Evolutionary conservation across 116 monocot species (phyloP), one percentile per base, ranked within the genome.

Genomic region (Zostera marina): DNA sequence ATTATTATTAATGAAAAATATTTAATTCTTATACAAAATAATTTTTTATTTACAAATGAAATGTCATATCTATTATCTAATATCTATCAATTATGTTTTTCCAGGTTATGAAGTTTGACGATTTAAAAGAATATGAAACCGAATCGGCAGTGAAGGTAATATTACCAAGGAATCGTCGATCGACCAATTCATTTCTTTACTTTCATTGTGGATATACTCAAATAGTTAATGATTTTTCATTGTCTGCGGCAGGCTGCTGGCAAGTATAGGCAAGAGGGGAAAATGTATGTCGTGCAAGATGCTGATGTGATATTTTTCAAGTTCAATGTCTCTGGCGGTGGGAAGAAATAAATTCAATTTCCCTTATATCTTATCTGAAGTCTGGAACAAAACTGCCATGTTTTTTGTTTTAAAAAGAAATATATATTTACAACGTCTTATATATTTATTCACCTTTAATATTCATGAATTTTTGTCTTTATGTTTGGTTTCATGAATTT

Each of bases 101-200:
- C 47, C 71, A 96, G 96, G 96, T 96, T 43, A 96, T 96, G 96
- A 96, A 88, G 52, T 96, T 96, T 66, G 89, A 89, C 1, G 96
- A 96, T 70, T 60, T 96, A 43, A 96, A 96, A 71, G 96, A 89
- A 72, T 66, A 89, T 16, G 78, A 76, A 48, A 76, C 47, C 68
- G 96, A 96, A 81, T 25, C 75, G 38, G 89, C 82, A 26, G 94
- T 94, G 2, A 94, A 94, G 88, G 94, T 94, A 77, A 42, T 6
- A 2, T 22, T 2, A 26, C 7, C 17, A 11, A 59, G 22, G 9
- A 17, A 57, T 11, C n/a, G n/a, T n/a, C n/a, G n/a, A 22, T 32
- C 52, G 5, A 41, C 19, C 8, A 41, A 43, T 63, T 59, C 23
- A 11, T 24, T 45, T 7, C 39, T 21, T 11, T 61, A 22, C 40